Evolutionary conservation across 306 rosid species (phyloP), one percentile per base, ranked within the genome.

Genomic region (Prunus persica): DNA sequence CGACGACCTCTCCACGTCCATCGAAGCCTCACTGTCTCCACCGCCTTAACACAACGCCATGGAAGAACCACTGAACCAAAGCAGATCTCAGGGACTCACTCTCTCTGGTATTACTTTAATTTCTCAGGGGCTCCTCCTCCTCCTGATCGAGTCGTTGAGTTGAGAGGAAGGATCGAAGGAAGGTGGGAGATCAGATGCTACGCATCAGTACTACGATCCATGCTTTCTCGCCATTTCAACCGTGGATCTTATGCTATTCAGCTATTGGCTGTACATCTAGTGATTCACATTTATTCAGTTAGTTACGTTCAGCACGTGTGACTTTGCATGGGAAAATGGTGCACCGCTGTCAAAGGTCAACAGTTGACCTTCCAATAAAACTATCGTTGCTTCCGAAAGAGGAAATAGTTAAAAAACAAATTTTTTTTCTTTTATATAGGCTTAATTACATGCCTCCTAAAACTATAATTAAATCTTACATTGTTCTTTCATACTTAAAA

Each of bases 1-100:
- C 61, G 98, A 95, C n/a, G 97, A 92, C 88, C 91, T 88, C 87
- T 88, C 96, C 54, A 92, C 97, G 77, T 95, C 87, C 97, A 95
- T 92, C 50, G 86, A 56, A 75, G 30, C 47, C 51, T 71, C 73
- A 34, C 34, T 5, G 0, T 14, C 22, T 18, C 28, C 13, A 28
- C 51, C 63, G 74, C n/a, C 11, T 76, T 79, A 80, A 65, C 45
- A 52, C 1, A 19, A 82, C 81, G 79, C 71, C 92, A 87, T 89
- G 75, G 83, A 78, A 72, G 69, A 58, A 78, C 77, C 73, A 55
- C 24, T 25, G 19, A 12, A 62, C 50, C 50, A 55, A 69, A 38
- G 62, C 18, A 68, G 85, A 76, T 87, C 43, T 62, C 52, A 10
- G 4, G 3, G 15, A 1, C 86, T 65, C 82, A 12, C 67, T 72